Evolutionary conservation across 495 filamentous ascomycete genomes (phyloP).

Genomic region (Talaromyces thailandensis): DNA sequence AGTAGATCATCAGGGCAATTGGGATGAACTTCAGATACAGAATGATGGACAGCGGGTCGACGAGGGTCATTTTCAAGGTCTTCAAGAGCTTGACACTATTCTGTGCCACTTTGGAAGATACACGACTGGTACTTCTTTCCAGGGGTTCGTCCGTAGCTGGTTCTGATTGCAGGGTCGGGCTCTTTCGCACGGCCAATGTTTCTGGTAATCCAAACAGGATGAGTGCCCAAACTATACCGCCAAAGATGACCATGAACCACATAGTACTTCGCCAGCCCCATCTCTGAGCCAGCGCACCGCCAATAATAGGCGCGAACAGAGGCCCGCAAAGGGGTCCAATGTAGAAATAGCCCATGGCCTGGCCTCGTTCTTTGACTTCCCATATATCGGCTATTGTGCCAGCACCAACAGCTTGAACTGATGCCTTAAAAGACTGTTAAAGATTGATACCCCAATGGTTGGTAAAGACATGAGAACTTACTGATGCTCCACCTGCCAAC

Average conservation of each 20-base stretch:
- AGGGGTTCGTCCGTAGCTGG: conserved; percentile 12
- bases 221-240: conserved; percentile 51
- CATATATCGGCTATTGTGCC: conserved; percentile 91
- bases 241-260: conserved; percentile 80
- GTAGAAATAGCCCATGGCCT: conserved; percentile 91
- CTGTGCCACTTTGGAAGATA: conserved; percentile 52
- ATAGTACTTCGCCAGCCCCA: conserved; percentile 79
- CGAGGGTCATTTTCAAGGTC: conserved; percentile 54
- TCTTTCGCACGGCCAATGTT: conserved; percentile 37
- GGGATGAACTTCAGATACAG: conserved; percentile 74
- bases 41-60: conserved; percentile 75
- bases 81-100: conserved; percentile 43
- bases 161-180: conserved; percentile 8
- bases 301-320: conserved; percentile 77
- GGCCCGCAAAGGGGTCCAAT: conserved; percentile 84
- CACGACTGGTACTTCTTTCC: conserved; percentile 39
- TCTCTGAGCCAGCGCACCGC: conserved; percentile 60
- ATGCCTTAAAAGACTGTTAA: conserved; percentile 35
- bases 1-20: conserved; percentile 72
- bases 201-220: conserved; percentile 66
- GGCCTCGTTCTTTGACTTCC: conserved; percentile 70
- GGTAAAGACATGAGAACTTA: background rate
- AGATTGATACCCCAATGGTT: background rate
- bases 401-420: conserved; percentile 86
- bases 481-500: conserved; percentile 68